These are phyloP conservation scores for Clausena lansium DNA, from an alignment of 345 rosid genomes.

Conservation along the genomic window DNA sequence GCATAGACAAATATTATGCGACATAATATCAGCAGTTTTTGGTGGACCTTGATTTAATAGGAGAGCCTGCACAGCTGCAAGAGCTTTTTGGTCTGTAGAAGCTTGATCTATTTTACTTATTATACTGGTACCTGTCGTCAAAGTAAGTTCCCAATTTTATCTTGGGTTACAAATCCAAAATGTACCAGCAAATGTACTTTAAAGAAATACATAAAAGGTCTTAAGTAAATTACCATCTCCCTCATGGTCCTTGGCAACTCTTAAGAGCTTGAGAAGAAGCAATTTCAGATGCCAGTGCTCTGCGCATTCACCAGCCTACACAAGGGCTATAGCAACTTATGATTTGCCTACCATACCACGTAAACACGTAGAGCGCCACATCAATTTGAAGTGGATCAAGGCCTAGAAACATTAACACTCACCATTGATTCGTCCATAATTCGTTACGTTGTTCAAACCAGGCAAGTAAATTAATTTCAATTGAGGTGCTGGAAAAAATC, in stretches of 20 bases:
- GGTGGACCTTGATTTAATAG: conserved; percentile 69
- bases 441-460: conserved; percentile 71
- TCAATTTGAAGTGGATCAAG: conserved; percentile 1
- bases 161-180: background rate
- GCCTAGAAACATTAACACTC: conserved; percentile 22
- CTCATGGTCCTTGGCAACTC: conserved; percentile 83
- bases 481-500: conserved; percentile 70
- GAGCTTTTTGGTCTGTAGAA: conserved; percentile 58
- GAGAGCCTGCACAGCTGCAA: conserved; percentile 73
- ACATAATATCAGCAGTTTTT: conserved; percentile 55
- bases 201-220: background rate
- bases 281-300: conserved; percentile 84
- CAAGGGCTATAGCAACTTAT: background rate
- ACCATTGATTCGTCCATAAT: conserved; percentile 88
- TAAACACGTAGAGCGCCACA: conserved; percentile 1
- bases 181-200: background rate
- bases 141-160: background rate
- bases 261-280: conserved; percentile 85
- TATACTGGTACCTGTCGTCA: conserved; percentile 70
- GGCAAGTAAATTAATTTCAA: conserved; percentile 88
- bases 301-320: conserved; percentile 68
- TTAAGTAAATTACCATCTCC: conserved; percentile 58
- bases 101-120: conserved; percentile 94
- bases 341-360: background rate
- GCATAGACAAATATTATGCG: background rate